phyloP scores from a whole-genome alignment of 1,284 basidiomycete genomes.

The Cerrena zonata region DNA sequence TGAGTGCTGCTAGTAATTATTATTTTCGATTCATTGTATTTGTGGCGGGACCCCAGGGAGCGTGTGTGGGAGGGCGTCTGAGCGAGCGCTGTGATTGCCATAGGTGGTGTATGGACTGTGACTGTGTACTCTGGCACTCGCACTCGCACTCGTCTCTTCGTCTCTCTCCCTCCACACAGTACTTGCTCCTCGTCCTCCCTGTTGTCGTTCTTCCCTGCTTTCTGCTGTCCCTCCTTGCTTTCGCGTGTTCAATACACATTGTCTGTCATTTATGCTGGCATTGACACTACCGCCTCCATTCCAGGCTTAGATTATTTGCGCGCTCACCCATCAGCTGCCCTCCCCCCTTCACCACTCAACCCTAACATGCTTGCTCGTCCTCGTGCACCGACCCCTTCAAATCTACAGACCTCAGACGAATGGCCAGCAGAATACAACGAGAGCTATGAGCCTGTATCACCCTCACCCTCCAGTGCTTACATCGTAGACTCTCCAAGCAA shows the following conservation, averaged over 20 bases:
- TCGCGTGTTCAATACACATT: neutral
- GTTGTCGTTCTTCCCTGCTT: conserved; percentile 13
- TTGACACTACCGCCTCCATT: conserved; percentile 14
- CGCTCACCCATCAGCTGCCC: conserved; percentile 25
- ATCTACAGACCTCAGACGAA: conserved; percentile 19
- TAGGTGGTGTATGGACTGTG: no score
- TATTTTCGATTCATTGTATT: no score
- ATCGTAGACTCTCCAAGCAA: conserved; percentile 25
- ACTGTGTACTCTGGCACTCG: no score
- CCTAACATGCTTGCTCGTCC: conserved; percentile 26
- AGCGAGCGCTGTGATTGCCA: neutral
- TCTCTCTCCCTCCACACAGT: neutral
- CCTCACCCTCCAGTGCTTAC: conserved; percentile 28
- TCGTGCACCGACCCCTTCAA: conserved; percentile 22
- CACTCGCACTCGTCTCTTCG: neutral
- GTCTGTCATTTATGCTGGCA: conserved; percentile 18
- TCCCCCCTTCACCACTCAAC: conserved; percentile 30
- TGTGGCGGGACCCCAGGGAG: no score
- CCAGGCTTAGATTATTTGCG: conserved; percentile 25
- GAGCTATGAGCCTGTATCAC: conserved; percentile 17
- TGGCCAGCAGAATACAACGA: conserved; percentile 25
- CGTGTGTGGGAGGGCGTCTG: no score
- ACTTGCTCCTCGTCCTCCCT: conserved; percentile 7
- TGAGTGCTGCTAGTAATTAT: no score
- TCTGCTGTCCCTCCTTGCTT: conserved; percentile 10